phyloP scores from a whole-genome alignment of 495 filamentous ascomycete species.

The Cercophora sp. region DNA sequence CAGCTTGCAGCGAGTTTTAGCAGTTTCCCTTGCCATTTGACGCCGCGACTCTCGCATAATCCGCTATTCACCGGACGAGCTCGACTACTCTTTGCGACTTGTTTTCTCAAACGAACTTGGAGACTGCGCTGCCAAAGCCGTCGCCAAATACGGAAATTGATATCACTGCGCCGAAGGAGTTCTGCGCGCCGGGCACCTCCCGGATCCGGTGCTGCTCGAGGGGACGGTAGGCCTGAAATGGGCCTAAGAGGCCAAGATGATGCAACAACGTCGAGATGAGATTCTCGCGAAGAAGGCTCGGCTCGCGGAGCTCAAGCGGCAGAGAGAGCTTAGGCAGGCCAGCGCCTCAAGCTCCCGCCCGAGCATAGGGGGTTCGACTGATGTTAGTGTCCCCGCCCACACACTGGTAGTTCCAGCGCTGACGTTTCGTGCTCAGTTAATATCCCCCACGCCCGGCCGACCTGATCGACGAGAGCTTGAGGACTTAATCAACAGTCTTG shows the following conservation, averaged over 20 bases:
- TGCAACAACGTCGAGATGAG: conserved; percentile 88
- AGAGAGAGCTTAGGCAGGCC: conserved; percentile 78
- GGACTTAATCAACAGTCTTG: conserved; percentile 71
- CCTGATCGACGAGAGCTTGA: conserved; percentile 77
- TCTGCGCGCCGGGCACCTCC: too few species aligned
- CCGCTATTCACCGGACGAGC: too few species aligned
- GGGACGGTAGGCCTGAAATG: conserved; percentile 33
- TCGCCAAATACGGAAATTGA: too few species aligned
- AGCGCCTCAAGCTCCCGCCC: conserved; percentile 53
- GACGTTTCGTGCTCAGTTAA: conserved; percentile 45
- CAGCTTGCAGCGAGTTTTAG: too few species aligned
- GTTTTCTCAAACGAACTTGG: too few species aligned
- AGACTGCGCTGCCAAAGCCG: too few species aligned
- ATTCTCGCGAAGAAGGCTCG: conserved; percentile 90
- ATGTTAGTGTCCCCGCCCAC: conserved; percentile 37
- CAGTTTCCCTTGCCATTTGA: background rate
- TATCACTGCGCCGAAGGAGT: too few species aligned
- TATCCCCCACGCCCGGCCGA: conserved; percentile 64
- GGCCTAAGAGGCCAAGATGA: conserved; percentile 38
- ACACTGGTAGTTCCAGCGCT: conserved; percentile 14
- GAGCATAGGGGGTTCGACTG: conserved; percentile 50
- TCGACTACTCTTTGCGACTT: too few species aligned
- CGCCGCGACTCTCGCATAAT: too few species aligned
- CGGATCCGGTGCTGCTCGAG: too few species aligned
- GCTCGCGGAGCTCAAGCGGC: conserved; percentile 91